A percentile compares a stretch with the other conserved stretches of the same genome.
Evolutionary conservation across 148 eudicot genomes (phyloP).

Genomic region (Rhododendron griersonianum): DNA sequence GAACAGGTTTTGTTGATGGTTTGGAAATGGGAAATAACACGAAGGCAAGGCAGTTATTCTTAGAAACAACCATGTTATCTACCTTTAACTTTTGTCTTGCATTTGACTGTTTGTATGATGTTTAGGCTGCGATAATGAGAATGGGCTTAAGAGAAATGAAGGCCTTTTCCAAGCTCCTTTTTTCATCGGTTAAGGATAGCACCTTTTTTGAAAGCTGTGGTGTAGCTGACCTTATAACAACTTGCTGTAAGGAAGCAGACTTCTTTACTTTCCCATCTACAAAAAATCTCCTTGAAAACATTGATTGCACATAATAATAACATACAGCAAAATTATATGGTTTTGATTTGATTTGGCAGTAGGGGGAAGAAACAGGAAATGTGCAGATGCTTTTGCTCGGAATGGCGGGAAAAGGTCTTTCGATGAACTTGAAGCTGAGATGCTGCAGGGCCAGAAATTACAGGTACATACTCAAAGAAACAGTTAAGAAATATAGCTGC

Average conservation of each 20-base stretch:
- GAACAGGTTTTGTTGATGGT: constrained; percentile 91
- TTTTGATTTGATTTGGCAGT: constrained; percentile 40
- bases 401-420: constrained; percentile 87
- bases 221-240: constrained; percentile 91
- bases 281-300: background rate
- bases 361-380: constrained; percentile 93
- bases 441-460: constrained; percentile 90
- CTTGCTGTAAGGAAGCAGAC: constrained; percentile 66
- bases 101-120: constrained; percentile 9
- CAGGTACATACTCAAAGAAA: constrained; percentile 42
- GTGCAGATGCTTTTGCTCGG: constrained; percentile 90
- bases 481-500: background rate
- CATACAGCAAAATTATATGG: background rate
- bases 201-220: constrained; percentile 99
- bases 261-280: background rate
- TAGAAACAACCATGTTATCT: background rate
- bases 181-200: constrained; percentile 74
- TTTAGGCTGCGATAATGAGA: constrained; percentile 97
- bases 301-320: background rate
- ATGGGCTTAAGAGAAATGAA: constrained; percentile 97
- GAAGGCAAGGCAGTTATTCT: constrained; percentile 41
- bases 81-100: background rate
- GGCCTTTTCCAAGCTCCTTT: constrained; percentile 82
- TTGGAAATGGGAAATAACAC: constrained; percentile 94
- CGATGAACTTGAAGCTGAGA: constrained; percentile 88